These are phyloP conservation scores for Leccinum fallax DNA, from an alignment of 1,284 basidiomycete genomes.

Conservation along the genomic window DNA sequence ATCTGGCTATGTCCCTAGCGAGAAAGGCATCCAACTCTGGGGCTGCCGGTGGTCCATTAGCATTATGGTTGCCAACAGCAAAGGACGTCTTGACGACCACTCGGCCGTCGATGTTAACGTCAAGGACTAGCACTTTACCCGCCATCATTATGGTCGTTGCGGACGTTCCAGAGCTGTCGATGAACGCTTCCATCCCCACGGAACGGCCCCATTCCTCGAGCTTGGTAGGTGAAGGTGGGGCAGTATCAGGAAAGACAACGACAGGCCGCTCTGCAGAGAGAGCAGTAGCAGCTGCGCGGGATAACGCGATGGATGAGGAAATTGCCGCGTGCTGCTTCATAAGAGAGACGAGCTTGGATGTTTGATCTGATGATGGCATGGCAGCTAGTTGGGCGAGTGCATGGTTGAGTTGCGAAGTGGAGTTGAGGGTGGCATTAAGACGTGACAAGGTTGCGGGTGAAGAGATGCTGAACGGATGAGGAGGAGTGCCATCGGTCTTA, in stretches of 20 bases:
- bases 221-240: conserved; percentile 39
- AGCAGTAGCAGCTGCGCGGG: conserved; percentile 24
- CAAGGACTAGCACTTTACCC: conserved; percentile 76
- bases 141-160: conserved; percentile 62
- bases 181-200: conserved; percentile 73
- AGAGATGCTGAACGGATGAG: conserved; percentile 53
- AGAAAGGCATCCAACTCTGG: conserved; percentile 61
- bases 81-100: conserved; percentile 71
- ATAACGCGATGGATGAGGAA: conserved; percentile 31
- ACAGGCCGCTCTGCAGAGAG: conserved; percentile 24
- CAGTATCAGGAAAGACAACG: conserved; percentile 32
- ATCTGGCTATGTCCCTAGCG: conserved; percentile 52
- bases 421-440: conserved; percentile 53
- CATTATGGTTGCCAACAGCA: conserved; percentile 53
- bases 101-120: conserved; percentile 59
- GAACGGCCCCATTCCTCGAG: conserved; percentile 60
- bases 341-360: conserved; percentile 63
- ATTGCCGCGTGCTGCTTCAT: conserved; percentile 64
- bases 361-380: conserved; percentile 50
- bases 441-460: conserved; percentile 44
- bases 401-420: conserved; percentile 52
- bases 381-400: conserved; percentile 54
- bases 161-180: conserved; percentile 50
- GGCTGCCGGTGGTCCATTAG: conserved; percentile 46
- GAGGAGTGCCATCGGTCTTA: conserved; percentile 28